These are phyloP conservation scores for Prototheca stagnorum DNA, from an alignment of 163 green algal species.

Conservation along the genomic window DNA sequence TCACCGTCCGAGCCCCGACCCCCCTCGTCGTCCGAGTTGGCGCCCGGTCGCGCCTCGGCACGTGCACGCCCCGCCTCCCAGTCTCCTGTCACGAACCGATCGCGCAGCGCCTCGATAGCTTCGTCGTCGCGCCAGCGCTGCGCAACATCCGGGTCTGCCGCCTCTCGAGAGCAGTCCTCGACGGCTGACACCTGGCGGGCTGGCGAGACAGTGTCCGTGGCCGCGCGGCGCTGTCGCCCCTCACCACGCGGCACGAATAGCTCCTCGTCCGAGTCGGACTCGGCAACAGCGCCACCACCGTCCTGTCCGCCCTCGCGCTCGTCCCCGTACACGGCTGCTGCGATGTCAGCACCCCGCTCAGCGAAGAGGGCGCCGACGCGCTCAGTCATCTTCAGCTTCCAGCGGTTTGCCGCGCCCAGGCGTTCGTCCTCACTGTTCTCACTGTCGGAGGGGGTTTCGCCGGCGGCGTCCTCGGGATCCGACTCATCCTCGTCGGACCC, in stretches of 20 bases:
- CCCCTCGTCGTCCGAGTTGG: slow-evolving; percentile 22
- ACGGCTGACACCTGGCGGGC: too few species aligned
- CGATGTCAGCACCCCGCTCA: slow-evolving; percentile 36
- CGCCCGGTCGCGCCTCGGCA: slow-evolving; percentile 15
- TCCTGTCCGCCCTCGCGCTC: too few species aligned
- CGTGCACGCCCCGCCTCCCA: slow-evolving; percentile 55
- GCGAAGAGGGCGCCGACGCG: slow-evolving; percentile 41
- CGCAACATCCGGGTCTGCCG: slow-evolving; percentile 7
- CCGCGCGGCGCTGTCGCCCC: neutral
- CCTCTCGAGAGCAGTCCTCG: slow-evolving; percentile 8
- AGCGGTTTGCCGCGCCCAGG: slow-evolving; percentile 31
- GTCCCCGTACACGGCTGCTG: slow-evolving; percentile 41
- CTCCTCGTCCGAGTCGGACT: slow-evolving; percentile 41
- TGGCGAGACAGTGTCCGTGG: too few species aligned
- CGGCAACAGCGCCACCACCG: slow-evolving; percentile 8
- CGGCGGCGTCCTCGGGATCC: slow-evolving; percentile 7
- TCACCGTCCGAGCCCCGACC: slow-evolving; percentile 37
- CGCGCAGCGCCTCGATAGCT: slow-evolving; percentile 40
- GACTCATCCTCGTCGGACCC: slow-evolving; percentile 7
- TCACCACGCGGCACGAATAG: slow-evolving; percentile 33
- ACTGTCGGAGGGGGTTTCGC: slow-evolving; percentile 8
- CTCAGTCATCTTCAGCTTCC: slow-evolving; percentile 37
- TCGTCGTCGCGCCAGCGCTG: slow-evolving; percentile 24
- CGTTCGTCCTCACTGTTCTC: slow-evolving; percentile 15
- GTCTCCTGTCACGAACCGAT: slow-evolving; percentile 86